Evolutionary conservation across 2,329 filamentous ascomycete species (phyloP).

Genomic region (Alternaria sp.): DNA sequence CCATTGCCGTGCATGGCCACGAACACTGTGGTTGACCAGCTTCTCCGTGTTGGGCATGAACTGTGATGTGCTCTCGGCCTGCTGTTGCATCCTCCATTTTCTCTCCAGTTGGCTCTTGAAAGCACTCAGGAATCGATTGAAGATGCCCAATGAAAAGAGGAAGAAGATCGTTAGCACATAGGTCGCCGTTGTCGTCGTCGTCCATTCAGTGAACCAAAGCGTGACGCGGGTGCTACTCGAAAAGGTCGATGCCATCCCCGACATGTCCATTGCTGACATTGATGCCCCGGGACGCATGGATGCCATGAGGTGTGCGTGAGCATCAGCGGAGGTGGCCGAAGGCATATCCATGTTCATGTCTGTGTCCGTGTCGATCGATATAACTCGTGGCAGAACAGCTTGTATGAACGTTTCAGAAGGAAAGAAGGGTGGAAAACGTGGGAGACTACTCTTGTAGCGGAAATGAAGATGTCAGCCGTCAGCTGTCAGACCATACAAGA

Average conservation of each 20-base stretch:
- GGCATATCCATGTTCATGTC: constrained; percentile 9
- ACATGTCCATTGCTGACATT: constrained; percentile 13
- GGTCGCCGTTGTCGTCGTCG: constrained; percentile 28
- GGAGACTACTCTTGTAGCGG: background rate
- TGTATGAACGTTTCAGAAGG: background rate
- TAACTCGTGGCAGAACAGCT: background rate
- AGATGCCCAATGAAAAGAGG: constrained; percentile 34
- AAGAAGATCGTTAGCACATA: constrained; percentile 37
- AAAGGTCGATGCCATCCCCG: constrained; percentile 37
- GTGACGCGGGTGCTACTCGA: constrained; percentile 35
- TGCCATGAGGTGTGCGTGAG: background rate
- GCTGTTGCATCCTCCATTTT: constrained; percentile 18
- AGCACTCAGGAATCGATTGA: constrained; percentile 41
- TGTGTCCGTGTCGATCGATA: background rate
- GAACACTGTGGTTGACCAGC: background rate
- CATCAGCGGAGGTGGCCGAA: background rate
- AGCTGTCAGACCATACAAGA: background rate
- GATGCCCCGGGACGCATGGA: background rate
- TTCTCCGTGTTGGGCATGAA: background rate
- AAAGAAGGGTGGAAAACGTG: background rate
- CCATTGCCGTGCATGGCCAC: constrained; percentile 20
- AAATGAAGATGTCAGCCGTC: background rate
- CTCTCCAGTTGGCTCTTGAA: constrained; percentile 33
- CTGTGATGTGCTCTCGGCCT: background rate
- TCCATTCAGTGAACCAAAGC: constrained; percentile 38